Base-by-base conservation (phyloP, 164 flowering plant genomes). In the Houttuynia cordata region DNA sequence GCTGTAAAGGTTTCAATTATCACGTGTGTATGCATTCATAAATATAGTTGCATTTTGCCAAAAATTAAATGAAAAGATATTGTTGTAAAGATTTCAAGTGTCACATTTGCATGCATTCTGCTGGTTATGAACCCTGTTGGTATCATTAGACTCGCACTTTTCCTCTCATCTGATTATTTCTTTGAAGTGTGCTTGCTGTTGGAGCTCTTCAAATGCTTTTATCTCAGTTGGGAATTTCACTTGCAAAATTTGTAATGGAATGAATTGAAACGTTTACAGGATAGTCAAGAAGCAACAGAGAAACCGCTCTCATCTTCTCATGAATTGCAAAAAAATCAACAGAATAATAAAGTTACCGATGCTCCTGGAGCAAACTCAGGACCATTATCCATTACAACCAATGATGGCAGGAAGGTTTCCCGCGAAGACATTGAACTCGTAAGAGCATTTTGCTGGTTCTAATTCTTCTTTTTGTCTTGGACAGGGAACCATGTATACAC, bases 351-450 rank as follows among this genome's bases (percentile, higher is more conserved):
- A 53, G 67, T 74, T 39, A 53, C 76, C 54, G 96, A 88, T 64
- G 79, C 78, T 66, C 87, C 94, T 23, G 67, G 76, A 37, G 76
- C 79, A 30, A 95, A 85, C 70, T 79, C 96, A 9, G 86, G 82
- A 61, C 86, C 92, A 24, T 69, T 80, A 62, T 85, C 94, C 14
- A 75, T 76, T 64, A 79, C 96, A 53, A 85, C 86, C 80, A 85
- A 78, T 80, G 96, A 87, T 64, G 66, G 77, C 62, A 42, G 49
- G 17, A 42, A 14, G 49, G 49, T 42, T 68, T 89, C 98, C 22
- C 88, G 90, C 39, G 84, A 87, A 56, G 69, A 67, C 34, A 67
- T 67, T 56, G 69, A 67, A 61, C 69, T 67, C 9, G 49, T 42
- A 14, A 42, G 49, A 42, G 49, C 4, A 10, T 4, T 42, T 45